These are phyloP conservation scores for Russula abietina DNA, from an alignment of 768 basidiomycete genomes.

Conservation along the genomic window DNA sequence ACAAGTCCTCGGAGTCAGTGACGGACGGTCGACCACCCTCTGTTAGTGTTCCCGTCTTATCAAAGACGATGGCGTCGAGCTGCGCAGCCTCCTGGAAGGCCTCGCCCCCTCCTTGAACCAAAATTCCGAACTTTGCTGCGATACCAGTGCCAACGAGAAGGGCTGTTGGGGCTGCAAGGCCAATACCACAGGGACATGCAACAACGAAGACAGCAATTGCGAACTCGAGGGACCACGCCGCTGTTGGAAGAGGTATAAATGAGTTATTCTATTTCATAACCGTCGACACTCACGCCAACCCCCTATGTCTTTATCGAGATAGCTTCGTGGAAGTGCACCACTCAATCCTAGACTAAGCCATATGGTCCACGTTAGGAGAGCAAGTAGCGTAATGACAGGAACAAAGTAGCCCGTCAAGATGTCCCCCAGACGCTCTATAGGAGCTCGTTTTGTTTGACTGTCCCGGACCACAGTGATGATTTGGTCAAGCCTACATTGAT, in stretches of 20 bases:
- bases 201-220: constrained; percentile 79
- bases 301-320: constrained; percentile 50
- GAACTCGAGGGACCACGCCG: constrained; percentile 74
- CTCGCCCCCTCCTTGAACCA: constrained; percentile 86
- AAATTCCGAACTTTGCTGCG: constrained; percentile 71
- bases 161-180: constrained; percentile 81
- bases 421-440: constrained; percentile 74
- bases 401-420: constrained; percentile 73
- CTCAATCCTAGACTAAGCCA: constrained; percentile 65
- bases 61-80: constrained; percentile 68
- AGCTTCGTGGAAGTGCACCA: constrained; percentile 48
- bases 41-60: constrained; percentile 85
- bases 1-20: constrained; percentile 42
- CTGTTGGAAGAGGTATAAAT: constrained; percentile 30
- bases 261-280: neutral
- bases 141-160: constrained; percentile 78
- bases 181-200: constrained; percentile 83
- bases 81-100: constrained; percentile 79
- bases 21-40: constrained; percentile 59
- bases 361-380: constrained; percentile 61
- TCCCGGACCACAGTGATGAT: constrained; percentile 73
- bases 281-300: constrained; percentile 51
- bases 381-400: constrained; percentile 66
- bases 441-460: constrained; percentile 65
- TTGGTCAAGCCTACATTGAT: constrained; percentile 56